phyloP scores from a whole-genome alignment of 2,329 filamentous ascomycete genomes.

The Coleophoma cylindrospora region DNA sequence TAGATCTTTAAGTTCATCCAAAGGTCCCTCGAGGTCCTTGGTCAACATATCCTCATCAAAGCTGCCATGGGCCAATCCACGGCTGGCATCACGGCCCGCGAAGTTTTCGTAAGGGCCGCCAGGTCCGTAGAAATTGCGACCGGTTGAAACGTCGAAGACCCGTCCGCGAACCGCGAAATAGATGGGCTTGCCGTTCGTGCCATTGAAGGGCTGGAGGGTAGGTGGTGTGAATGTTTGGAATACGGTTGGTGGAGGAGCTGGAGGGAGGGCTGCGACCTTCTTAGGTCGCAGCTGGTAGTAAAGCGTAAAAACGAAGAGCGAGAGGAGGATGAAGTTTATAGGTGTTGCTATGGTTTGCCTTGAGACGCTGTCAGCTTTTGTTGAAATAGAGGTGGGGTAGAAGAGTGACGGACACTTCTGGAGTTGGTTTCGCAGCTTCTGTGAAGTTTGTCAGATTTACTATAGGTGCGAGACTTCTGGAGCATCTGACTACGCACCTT shows the following conservation, averaged over 20 bases:
- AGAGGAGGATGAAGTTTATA: slow-evolving; percentile 56
- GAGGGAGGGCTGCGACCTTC: slow-evolving; percentile 40
- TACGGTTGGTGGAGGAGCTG: slow-evolving; percentile 51
- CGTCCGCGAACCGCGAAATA: slow-evolving; percentile 88
- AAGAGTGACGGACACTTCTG: slow-evolving; percentile 23
- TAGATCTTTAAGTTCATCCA: slow-evolving; percentile 72
- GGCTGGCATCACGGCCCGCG: slow-evolving; percentile 83
- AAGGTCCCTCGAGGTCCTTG: slow-evolving; percentile 76
- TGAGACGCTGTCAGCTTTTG: slow-evolving; percentile 2
- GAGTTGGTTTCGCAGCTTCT: slow-evolving; percentile 23
- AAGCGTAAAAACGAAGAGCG: slow-evolving; percentile 50
- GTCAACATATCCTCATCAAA: slow-evolving; percentile 97
- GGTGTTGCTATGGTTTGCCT: slow-evolving; percentile 45
- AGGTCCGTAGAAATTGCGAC: slow-evolving; percentile 92
- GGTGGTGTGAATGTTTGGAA: slow-evolving; percentile 69
- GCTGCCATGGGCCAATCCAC: slow-evolving; percentile 83
- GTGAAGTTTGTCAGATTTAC: background rate
- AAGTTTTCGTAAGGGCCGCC: slow-evolving; percentile 96
- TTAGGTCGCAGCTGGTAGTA: slow-evolving; percentile 50
- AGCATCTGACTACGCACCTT: slow-evolving; percentile 13
- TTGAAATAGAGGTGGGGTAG: background rate
- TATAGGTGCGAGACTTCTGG: background rate
- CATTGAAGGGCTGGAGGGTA: slow-evolving; percentile 83
- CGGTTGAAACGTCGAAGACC: slow-evolving; percentile 84
- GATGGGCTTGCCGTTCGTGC: slow-evolving; percentile 66